A percentile compares a stretch with the other conserved stretches of the same genome.
These are phyloP conservation scores for Kingdonia uniflora DNA, from an alignment of 164 flowering plant genomes.

Conservation along the genomic window DNA sequence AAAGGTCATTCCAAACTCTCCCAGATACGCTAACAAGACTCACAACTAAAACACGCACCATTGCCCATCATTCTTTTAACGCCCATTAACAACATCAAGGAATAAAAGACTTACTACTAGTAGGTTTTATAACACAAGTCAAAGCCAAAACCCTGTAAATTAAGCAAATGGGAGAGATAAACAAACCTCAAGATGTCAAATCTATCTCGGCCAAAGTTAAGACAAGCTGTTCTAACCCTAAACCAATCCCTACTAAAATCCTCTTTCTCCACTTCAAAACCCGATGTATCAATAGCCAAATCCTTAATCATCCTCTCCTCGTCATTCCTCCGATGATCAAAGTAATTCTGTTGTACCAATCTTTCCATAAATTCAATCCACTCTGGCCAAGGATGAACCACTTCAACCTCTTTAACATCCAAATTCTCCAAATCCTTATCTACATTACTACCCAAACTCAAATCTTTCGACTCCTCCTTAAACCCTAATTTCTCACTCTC, in stretches of 20 bases:
- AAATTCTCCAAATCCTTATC: constrained; percentile 15
- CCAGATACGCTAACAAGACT: no score
- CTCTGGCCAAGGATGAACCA: constrained; percentile 97
- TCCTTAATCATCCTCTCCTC: constrained; percentile 50
- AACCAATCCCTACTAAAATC: constrained; percentile 66
- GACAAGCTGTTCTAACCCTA: constrained; percentile 60
- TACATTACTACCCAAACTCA: constrained; percentile 6
- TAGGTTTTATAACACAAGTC: no score
- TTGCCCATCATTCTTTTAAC: no score
- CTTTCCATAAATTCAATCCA: constrained; percentile 93
- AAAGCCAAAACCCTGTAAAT: no score
- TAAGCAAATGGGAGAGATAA: background rate
- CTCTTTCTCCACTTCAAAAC: constrained; percentile 32
- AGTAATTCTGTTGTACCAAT: constrained; percentile 82
- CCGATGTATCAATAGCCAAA: constrained; percentile 29
- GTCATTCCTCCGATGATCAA: constrained; percentile 63
- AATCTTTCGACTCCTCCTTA: background rate
- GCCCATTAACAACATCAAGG: no score
- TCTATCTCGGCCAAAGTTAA: constrained; percentile 81
- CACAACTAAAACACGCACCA: no score
- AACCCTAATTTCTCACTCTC: constrained; percentile 3
- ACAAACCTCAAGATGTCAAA: constrained; percentile 83
- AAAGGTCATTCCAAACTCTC: no score
- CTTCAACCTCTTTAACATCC: constrained; percentile 42
- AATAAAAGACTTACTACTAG: no score